Percentiles rank a stretch among this genome's conserved stretches.
These are phyloP conservation scores for Pseudonitzschia multistriata DNA, from an alignment of 108 stramenopile species.

Conservation along the genomic window DNA sequence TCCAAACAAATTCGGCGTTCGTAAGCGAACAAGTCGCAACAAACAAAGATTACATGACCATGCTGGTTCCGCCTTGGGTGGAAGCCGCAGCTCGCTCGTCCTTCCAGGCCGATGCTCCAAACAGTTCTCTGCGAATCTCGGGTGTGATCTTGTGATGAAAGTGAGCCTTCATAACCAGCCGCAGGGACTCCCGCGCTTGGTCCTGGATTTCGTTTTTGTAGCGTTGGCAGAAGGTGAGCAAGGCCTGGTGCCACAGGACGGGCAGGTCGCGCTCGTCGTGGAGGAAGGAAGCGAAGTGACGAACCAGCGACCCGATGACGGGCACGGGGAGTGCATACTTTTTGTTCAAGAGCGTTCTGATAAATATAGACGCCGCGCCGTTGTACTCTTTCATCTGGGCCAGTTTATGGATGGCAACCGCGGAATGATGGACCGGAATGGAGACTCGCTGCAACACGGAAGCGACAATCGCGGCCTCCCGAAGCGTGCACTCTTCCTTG, in stretches of 20 bases:
- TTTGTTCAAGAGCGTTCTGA: constrained; percentile 92
- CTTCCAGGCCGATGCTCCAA: constrained; percentile 81
- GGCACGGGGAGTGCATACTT: constrained; percentile 97
- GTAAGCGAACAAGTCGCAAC: too few species aligned
- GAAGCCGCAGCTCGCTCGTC: constrained; percentile 57
- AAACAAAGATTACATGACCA: constrained; percentile 8
- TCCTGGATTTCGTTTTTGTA: constrained; percentile 91
- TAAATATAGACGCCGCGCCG: constrained; percentile 90
- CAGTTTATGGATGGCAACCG: constrained; percentile 96
- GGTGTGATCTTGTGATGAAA: constrained; percentile 94
- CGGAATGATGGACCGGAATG: constrained; percentile 95
- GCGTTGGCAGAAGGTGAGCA: constrained; percentile 91
- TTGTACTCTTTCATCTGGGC: constrained; percentile 88
- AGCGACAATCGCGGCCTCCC: constrained; percentile 95
- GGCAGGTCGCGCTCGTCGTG: constrained; percentile 65
- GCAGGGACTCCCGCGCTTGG: constrained; percentile 74
- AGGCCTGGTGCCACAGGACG: constrained; percentile 97
- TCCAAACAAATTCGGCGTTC: too few species aligned
- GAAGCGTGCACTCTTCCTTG: constrained; percentile 88
- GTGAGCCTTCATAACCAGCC: constrained; percentile 84
- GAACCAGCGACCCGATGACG: constrained; percentile 87
- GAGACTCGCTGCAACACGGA: constrained; percentile 91
- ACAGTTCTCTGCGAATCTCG: constrained; percentile 94
- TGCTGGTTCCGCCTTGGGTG: background rate
- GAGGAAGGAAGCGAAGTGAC: constrained; percentile 87